These are phyloP conservation scores for Cerrena zonata DNA, from an alignment of 1,284 basidiomycete species.

Conservation along the genomic window DNA sequence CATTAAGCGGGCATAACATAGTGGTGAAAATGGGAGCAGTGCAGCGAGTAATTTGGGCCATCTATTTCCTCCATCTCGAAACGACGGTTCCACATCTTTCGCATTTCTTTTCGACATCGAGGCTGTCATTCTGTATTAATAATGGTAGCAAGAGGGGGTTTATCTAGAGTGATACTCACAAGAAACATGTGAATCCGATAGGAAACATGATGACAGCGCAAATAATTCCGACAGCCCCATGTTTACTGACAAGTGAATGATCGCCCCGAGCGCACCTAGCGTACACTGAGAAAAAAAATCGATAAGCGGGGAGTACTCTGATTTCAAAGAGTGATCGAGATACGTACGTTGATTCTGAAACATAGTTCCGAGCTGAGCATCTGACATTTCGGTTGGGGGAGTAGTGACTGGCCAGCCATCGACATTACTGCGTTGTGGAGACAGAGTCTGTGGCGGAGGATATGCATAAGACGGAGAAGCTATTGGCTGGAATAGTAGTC, in stretches of 20 bases:
- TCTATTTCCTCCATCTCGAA: too few relatives aligned
- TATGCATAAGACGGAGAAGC: not conserved
- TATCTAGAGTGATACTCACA: constrained; percentile 17
- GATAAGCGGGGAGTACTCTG: not conserved
- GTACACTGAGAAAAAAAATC: constrained; percentile 5
- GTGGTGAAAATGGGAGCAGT: too few relatives aligned
- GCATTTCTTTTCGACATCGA: constrained; percentile 2
- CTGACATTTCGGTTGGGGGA: not conserved
- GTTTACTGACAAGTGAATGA: constrained; percentile 12
- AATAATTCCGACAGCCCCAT: constrained; percentile 20
- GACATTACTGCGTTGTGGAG: not conserved
- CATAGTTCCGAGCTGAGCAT: constrained; percentile 1
- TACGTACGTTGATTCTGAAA: constrained; percentile 8
- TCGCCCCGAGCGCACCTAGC: constrained; percentile 14
- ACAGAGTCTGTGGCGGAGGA: not conserved
- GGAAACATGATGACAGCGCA: constrained; percentile 20
- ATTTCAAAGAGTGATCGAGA: not conserved
- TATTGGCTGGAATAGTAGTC: not conserved
- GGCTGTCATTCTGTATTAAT: not conserved
- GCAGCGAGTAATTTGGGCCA: too few relatives aligned
- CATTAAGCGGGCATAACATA: too few relatives aligned
- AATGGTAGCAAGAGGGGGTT: not conserved
- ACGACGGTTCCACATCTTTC: constrained; percentile 7
- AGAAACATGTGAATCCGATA: constrained; percentile 17
- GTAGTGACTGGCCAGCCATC: not conserved